Evolutionary conservation across 2,329 filamentous ascomycete species (phyloP).

Genomic region (Ceratocystis colombiana): DNA sequence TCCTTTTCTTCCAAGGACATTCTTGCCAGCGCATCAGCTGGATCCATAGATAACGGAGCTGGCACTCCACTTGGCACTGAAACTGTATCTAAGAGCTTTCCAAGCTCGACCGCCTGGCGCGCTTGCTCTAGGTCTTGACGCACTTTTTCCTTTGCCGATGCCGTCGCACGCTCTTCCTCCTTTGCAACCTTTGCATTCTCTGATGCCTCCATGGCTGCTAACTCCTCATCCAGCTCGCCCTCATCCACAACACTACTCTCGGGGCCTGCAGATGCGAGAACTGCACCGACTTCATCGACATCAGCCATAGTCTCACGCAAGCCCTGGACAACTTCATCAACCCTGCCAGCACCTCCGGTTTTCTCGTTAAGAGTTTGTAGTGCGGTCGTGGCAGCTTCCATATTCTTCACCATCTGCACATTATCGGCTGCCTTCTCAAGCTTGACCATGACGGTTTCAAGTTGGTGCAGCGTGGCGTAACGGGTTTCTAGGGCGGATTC

Average conservation of each 20-base stretch:
- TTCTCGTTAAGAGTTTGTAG: conserved; percentile 64
- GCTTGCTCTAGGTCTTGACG: conserved; percentile 33
- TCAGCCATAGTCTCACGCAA: conserved; percentile 70
- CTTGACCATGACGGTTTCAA: conserved; percentile 72
- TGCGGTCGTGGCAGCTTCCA: conserved; percentile 66
- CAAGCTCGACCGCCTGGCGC: conserved; percentile 41
- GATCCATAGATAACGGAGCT: conserved; percentile 20
- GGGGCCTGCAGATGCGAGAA: conserved; percentile 53
- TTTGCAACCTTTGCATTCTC: conserved; percentile 42
- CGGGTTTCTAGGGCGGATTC: conserved; percentile 64
- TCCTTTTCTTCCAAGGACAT: conserved; percentile 34
- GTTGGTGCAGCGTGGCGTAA: conserved; percentile 62
- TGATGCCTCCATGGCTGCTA: conserved; percentile 61
- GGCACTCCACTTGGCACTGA: conserved; percentile 18
- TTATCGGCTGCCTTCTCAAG: conserved; percentile 81
- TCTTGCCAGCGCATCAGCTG: conserved; percentile 30
- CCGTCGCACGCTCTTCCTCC: conserved; percentile 37
- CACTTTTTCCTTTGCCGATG: conserved; percentile 35
- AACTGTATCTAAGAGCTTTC: conserved; percentile 38
- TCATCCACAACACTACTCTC: conserved; percentile 56
- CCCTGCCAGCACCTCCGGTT: conserved; percentile 64
- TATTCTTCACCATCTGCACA: conserved; percentile 69
- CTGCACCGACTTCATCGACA: conserved; percentile 69
- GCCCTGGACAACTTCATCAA: conserved; percentile 64
- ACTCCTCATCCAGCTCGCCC: conserved; percentile 74